A percentile compares a stretch with the other conserved stretches of the same genome.
Evolutionary conservation across 2,329 filamentous ascomycete genomes (phyloP).

Genomic region (Paracorniculantispora psalliotae): DNA sequence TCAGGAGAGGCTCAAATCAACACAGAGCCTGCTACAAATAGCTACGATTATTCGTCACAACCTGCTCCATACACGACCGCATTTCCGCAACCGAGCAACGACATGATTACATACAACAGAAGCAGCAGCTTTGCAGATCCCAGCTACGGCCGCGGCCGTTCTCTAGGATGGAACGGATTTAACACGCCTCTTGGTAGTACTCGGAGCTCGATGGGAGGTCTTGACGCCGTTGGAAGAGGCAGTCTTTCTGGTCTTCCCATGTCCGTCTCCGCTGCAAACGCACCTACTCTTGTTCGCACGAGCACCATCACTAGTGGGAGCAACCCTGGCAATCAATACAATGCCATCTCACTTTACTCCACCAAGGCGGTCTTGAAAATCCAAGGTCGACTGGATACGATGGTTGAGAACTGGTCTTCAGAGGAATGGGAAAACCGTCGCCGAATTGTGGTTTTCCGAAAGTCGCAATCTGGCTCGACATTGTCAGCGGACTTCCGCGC

Average conservation of each 20-base stretch:
- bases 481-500: slow-evolving; percentile 76
- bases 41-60: slow-evolving; percentile 42
- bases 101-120: slow-evolving; percentile 53
- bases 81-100: slow-evolving; percentile 40
- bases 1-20: slow-evolving; percentile 33
- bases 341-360: slow-evolving; percentile 76
- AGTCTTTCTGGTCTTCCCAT: slow-evolving; percentile 46
- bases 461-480: slow-evolving; percentile 75
- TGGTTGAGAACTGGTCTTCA: slow-evolving; percentile 76
- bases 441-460: slow-evolving; percentile 82
- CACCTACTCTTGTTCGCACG: slow-evolving; percentile 50
- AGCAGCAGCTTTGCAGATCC: slow-evolving; percentile 47
- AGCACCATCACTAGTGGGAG: slow-evolving; percentile 44
- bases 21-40: slow-evolving; percentile 38
- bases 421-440: slow-evolving; percentile 78
- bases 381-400: slow-evolving; percentile 74
- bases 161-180: slow-evolving; percentile 39
- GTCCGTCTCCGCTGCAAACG: slow-evolving; percentile 31
- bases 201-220: slow-evolving; percentile 37
- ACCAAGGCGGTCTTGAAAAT: slow-evolving; percentile 83
- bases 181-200: slow-evolving; percentile 35
- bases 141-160: slow-evolving; percentile 38
- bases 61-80: slow-evolving; percentile 34
- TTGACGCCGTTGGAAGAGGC: slow-evolving; percentile 41
- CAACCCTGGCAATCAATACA: slow-evolving; percentile 49